Evolutionary conservation across 2,329 filamentous ascomycete species (phyloP).

Genomic region (Neofusicoccum umdonicola): DNA sequence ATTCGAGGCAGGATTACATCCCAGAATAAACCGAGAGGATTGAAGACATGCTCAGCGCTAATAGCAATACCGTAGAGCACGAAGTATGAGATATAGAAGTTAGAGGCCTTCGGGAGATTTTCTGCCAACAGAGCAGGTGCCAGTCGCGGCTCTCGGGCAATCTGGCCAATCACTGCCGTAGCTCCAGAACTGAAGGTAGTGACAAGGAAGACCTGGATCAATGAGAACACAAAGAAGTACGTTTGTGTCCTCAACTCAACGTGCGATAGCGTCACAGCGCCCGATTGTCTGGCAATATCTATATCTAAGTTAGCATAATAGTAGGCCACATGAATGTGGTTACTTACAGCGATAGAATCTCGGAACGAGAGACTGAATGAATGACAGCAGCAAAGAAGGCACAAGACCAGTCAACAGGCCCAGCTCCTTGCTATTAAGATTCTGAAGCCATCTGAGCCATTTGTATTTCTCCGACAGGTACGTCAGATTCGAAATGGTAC

Average conservation of each 20-base stretch:
- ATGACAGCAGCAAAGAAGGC: conserved; percentile 42
- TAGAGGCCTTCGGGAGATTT: conserved; percentile 36
- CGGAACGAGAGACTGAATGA: conserved; percentile 45
- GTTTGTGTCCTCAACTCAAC: conserved; percentile 42
- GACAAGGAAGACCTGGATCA: conserved; percentile 44
- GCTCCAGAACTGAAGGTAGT: conserved; percentile 40
- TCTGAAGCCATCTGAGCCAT: conserved; percentile 43
- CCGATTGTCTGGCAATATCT: conserved; percentile 38
- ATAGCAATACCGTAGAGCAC: conserved; percentile 49
- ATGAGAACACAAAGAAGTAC: conserved; percentile 41
- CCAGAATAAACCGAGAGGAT: conserved; percentile 75
- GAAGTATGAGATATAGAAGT: conserved; percentile 44
- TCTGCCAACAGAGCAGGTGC: conserved; percentile 34
- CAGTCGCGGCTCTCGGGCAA: conserved; percentile 31
- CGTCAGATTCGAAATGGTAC: conserved; percentile 45
- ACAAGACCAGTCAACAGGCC: conserved; percentile 48
- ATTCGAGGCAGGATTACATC: conserved; percentile 68
- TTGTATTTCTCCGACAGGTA: conserved; percentile 37
- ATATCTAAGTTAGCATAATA: conserved; percentile 19
- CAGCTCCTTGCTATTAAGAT: conserved; percentile 40
- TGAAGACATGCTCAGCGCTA: conserved; percentile 85
- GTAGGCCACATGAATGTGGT: background rate
- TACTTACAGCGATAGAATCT: conserved; percentile 39
- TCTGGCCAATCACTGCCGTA: conserved; percentile 47
- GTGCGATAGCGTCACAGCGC: conserved; percentile 41